phyloP scores from a whole-genome alignment of 306 rosid species.

The Ormosia emarginata region DNA sequence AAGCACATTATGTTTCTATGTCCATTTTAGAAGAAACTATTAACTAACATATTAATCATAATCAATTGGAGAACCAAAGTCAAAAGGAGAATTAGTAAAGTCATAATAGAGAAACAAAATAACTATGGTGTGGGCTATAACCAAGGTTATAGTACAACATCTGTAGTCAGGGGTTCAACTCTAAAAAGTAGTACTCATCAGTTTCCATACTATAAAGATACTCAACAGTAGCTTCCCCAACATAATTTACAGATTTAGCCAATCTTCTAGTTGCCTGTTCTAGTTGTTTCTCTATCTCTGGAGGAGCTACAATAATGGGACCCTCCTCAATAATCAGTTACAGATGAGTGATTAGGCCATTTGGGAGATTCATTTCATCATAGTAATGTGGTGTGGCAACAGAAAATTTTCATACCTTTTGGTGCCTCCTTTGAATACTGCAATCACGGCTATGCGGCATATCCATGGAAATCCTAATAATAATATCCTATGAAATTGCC shows the following conservation, averaged over 20 bases:
- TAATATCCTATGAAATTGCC: too few species aligned
- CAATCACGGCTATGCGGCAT: constrained; percentile 99
- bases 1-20: not conserved
- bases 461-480: too few species aligned
- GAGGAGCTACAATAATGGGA: constrained; percentile 92
- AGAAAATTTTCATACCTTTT: constrained; percentile 54
- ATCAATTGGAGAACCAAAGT: constrained; percentile 18
- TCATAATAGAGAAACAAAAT: not conserved
- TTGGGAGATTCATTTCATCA: constrained; percentile 12
- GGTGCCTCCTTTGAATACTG: constrained; percentile 99
- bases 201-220: constrained; percentile 92
- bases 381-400: not conserved
- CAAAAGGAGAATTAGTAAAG: constrained; percentile 7
- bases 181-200: constrained; percentile 96
- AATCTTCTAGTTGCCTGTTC: constrained; percentile 99
- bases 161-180: constrained; percentile 97
- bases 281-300: constrained; percentile 68
- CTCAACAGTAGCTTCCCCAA: constrained; percentile 99
- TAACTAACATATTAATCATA: not conserved
- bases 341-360: constrained; percentile 24
- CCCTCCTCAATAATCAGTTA: constrained; percentile 97
- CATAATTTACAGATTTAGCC: constrained; percentile 88
- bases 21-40: constrained; percentile 14
- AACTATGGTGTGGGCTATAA: not conserved
- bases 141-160: constrained; percentile 38